Evolutionary conservation across 352 stramenopile species (phyloP), one percentile per base, ranked within the genome.

Genomic region (Pythium chondricola): DNA sequence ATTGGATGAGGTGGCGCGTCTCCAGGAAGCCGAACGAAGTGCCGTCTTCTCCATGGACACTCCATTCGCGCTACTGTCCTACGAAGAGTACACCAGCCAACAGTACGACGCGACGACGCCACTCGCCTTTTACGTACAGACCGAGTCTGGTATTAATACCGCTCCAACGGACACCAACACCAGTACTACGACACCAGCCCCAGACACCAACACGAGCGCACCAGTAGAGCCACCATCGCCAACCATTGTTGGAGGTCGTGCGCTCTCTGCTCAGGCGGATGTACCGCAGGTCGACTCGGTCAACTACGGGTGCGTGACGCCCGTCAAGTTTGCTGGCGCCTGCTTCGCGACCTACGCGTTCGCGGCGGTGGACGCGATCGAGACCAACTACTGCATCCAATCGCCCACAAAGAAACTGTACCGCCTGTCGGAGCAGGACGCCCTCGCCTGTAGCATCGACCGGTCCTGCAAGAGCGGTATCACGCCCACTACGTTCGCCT

Each of bases 401-500:
- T 51, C 43, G 2, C n/a, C 18, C 17, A 32, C 46, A 14, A 22
- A 33, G 7, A 21, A 41, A n/a, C 55, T 63, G 6, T 30, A 44
- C 8, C 21, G 41, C 16, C 37, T 65, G 18, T 65, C 57, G 13
- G 47, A 57, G 31, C 57, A 65, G 24, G 45, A 65, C 21, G 1
- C 54, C 4, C 43, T 52, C 6, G 65, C 41, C 39, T 63, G 48
- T 21, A 22, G 40, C 29, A 26, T 14, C 4, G 50, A 31, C 8
- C 17, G 6, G 33, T 32, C 24, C 45, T 44, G 44, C 35, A 18
- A 17, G 1, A 26, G 16, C 9, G 42, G 42, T 20, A 18, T 48
- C 29, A 29, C 47, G 32, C 24, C 33, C 5, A 6, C 24, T 16
- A 22, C 31, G 18, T 43, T 51, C 32, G 35, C 33, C 31, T 51